A percentile compares a stretch with the other conserved stretches of the same genome.
phyloP scores from a whole-genome alignment of 352 stramenopile genomes.

The Pythium phragmitis region DNA sequence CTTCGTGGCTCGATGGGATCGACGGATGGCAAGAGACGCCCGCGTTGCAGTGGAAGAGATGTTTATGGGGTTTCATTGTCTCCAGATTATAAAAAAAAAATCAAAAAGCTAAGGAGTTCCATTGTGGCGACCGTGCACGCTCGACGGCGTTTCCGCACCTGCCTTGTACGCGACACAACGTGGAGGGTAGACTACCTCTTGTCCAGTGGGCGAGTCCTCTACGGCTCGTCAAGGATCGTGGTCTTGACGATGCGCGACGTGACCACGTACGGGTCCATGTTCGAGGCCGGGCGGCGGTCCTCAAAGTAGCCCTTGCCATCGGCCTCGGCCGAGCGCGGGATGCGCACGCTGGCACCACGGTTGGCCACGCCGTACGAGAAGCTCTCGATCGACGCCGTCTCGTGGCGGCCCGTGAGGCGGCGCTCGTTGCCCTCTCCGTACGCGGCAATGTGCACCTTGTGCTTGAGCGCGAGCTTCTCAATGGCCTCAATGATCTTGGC shows the following conservation, averaged over 20 bases:
- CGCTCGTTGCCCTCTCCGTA: conserved; percentile 97
- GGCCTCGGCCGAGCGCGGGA: conserved; percentile 87
- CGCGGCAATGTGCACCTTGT: conserved; percentile 96
- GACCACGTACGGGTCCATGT: conserved; percentile 98
- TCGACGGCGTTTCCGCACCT: not conserved
- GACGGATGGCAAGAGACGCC: not conserved
- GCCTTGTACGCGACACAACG: not conserved
- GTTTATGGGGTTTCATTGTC: conserved; percentile 1
- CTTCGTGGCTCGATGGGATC: not conserved
- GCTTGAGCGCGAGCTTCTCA: conserved; percentile 97
- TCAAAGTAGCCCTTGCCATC: conserved; percentile 94
- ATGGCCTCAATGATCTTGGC: conserved; percentile 95
- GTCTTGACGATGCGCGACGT: conserved; percentile 97
- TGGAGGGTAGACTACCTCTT: not conserved
- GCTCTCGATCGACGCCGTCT: conserved; percentile 95
- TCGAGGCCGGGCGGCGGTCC: conserved; percentile 96
- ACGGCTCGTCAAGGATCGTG: conserved; percentile 81
- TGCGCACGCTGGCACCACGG: conserved; percentile 93
- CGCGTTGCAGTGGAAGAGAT: not conserved
- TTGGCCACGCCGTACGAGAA: conserved; percentile 98
- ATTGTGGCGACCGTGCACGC: not conserved
- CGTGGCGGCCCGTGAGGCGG: conserved; percentile 94
- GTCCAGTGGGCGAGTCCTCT: conserved; percentile 3
- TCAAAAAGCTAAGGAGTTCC: not conserved
- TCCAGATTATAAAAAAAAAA: conserved; percentile 1